Percentiles rank a stretch among this genome's conserved stretches.
Evolutionary conservation across 2,329 filamentous ascomycete genomes (phyloP).

Genomic region (Pseudogymnoascus sp.): DNA sequence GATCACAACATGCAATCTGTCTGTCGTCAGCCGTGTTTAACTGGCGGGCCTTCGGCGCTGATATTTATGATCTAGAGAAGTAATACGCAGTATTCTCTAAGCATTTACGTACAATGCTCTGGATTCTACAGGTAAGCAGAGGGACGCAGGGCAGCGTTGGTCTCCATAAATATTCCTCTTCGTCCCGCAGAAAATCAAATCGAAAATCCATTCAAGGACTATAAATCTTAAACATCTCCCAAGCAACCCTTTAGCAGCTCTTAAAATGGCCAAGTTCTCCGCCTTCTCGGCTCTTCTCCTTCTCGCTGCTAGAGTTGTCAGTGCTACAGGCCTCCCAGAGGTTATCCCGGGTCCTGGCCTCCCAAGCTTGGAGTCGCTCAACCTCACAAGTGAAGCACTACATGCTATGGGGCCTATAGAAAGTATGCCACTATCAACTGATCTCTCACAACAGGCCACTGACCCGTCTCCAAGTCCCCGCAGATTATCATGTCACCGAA

Average conservation of each 20-base stretch:
- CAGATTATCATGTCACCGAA: not conserved
- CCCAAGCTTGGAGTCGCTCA: not conserved
- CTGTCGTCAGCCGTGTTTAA: not conserved
- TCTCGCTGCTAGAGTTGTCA: not conserved
- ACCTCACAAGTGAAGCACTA: not conserved
- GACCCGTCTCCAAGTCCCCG: not conserved
- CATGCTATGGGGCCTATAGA: not conserved
- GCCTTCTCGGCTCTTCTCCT: not conserved
- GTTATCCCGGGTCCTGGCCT: not conserved
- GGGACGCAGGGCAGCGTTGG: not conserved
- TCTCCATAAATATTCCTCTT: not conserved
- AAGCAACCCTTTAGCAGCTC: not conserved
- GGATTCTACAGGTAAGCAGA: not conserved
- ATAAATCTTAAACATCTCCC: not conserved
- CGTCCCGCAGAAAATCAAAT: not conserved
- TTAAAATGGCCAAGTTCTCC: not conserved
- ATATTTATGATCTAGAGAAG: not conserved
- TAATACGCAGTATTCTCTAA: not conserved
- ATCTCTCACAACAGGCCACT: not conserved
- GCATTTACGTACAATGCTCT: not conserved
- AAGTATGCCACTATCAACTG: not conserved
- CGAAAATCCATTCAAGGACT: not conserved
- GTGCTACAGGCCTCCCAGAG: not conserved
- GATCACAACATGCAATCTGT: not conserved
- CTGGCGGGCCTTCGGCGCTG: not conserved